Evolutionary conservation across 306 rosid genomes (phyloP).

Genomic region (Quercus berberidifolia): DNA sequence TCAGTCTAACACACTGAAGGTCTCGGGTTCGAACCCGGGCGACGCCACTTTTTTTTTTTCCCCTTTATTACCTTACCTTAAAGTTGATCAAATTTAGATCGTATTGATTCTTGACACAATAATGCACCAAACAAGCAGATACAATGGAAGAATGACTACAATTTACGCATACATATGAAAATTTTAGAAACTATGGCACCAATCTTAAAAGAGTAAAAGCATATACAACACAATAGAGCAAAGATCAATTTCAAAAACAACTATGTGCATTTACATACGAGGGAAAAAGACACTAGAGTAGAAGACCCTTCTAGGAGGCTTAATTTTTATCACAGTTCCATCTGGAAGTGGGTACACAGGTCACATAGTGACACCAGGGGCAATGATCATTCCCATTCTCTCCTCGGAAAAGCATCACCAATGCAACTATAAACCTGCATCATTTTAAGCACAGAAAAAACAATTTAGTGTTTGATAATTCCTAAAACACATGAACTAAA

Average conservation of each 20-base stretch:
- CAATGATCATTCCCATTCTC: slow-evolving; percentile 63
- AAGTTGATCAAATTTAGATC: too few species aligned
- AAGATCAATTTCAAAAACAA: neutral
- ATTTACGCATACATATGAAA: neutral
- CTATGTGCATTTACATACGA: slow-evolving; percentile 11
- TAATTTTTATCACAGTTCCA: slow-evolving; percentile 55
- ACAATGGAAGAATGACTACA: neutral
- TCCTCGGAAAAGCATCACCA: slow-evolving; percentile 59
- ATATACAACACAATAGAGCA: neutral
- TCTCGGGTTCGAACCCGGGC: slow-evolving; percentile 9
- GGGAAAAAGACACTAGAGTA: slow-evolving; percentile 1
- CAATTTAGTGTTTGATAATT: too few species aligned
- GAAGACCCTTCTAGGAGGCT: neutral
- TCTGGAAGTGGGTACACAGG: slow-evolving; percentile 67
- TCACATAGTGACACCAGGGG: slow-evolving; percentile 72
- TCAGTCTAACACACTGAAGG: slow-evolving; percentile 90
- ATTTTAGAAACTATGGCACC: neutral
- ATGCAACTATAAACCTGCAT: slow-evolving; percentile 52
- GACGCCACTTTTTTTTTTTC: neutral
- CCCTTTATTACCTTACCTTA: too few species aligned
- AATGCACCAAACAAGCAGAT: neutral
- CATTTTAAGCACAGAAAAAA: neutral
- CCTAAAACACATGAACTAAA: too few species aligned
- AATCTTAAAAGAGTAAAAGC: neutral
- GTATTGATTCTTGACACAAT: neutral